These are phyloP conservation scores for Platanthera guangdongensis DNA, from an alignment of 106 monocot genomes.

Conservation along the genomic window DNA sequence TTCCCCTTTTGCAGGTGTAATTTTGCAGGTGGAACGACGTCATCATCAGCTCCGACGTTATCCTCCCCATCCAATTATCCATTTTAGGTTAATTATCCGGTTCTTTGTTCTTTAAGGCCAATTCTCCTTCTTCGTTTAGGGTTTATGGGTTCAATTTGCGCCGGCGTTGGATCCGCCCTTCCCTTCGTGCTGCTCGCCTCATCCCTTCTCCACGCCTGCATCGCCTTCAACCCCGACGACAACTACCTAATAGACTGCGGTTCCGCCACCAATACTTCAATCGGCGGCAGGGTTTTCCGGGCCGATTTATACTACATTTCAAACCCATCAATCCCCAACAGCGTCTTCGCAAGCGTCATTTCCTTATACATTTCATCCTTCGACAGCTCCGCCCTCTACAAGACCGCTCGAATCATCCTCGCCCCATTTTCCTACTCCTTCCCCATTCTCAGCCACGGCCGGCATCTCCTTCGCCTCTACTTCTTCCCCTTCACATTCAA, in stretches of 20 bases:
- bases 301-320: constrained; percentile 21
- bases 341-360: constrained; percentile 15
- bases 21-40: too few relatives aligned
- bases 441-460: constrained; percentile 27
- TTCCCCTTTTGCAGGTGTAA: too few relatives aligned
- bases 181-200: not conserved
- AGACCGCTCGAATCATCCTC: constrained; percentile 53
- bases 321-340: constrained; percentile 14
- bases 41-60: too few relatives aligned
- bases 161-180: not conserved
- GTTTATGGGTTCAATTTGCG: not conserved
- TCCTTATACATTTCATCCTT: constrained; percentile 18
- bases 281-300: constrained; percentile 26
- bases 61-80: too few relatives aligned
- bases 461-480: constrained; percentile 64
- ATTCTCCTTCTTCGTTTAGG: too few relatives aligned
- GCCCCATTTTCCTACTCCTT: constrained; percentile 43
- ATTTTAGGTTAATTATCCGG: too few relatives aligned
- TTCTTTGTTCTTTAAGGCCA: too few relatives aligned
- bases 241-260: constrained; percentile 71
- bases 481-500: constrained; percentile 57
- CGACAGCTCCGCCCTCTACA: constrained; percentile 28
- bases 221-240: constrained; percentile 43
- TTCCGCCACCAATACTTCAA: constrained; percentile 23
- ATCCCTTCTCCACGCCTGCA: constrained; percentile 1